A percentile compares a stretch with the other conserved stretches of the same genome.
phyloP scores from a whole-genome alignment of 768 basidiomycete species.

The Collybia mongolica region DNA sequence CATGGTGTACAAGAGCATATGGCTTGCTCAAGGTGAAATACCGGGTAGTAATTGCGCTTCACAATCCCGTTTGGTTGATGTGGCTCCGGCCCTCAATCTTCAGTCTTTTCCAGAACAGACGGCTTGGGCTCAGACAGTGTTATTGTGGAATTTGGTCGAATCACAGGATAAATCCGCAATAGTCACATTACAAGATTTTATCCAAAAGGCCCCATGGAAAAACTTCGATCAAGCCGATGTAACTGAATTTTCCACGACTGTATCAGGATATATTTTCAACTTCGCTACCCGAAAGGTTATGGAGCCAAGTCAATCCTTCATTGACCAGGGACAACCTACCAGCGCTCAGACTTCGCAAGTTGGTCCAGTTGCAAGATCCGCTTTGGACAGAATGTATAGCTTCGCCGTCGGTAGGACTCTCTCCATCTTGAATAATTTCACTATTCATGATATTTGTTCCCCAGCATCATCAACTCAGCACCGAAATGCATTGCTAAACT shows the following conservation, averaged over 20 bases:
- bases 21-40: constrained; percentile 45
- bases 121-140: constrained; percentile 54
- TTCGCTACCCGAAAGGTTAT: constrained; percentile 55
- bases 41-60: constrained; percentile 44
- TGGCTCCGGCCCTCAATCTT: constrained; percentile 41
- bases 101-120: constrained; percentile 46
- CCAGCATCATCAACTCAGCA: constrained; percentile 60
- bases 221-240: constrained; percentile 26
- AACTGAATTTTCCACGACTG: constrained; percentile 36
- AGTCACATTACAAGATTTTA: constrained; percentile 41
- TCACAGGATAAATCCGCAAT: constrained; percentile 43
- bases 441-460: constrained; percentile 6
- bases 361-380: constrained; percentile 29
- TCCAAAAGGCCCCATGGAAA: constrained; percentile 48
- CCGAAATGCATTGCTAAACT: constrained; percentile 42
- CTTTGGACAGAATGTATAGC: constrained; percentile 59
- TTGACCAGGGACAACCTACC: constrained; percentile 42
- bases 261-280: constrained; percentile 56
- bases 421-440: not conserved
- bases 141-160: constrained; percentile 59
- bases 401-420: constrained; percentile 51
- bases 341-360: constrained; percentile 44
- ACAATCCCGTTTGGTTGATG: constrained; percentile 56
- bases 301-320: constrained; percentile 43
- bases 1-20: constrained; percentile 48